phyloP scores from a whole-genome alignment of 2,329 filamentous ascomycete species.

The Colletotrichum zoysiae region DNA sequence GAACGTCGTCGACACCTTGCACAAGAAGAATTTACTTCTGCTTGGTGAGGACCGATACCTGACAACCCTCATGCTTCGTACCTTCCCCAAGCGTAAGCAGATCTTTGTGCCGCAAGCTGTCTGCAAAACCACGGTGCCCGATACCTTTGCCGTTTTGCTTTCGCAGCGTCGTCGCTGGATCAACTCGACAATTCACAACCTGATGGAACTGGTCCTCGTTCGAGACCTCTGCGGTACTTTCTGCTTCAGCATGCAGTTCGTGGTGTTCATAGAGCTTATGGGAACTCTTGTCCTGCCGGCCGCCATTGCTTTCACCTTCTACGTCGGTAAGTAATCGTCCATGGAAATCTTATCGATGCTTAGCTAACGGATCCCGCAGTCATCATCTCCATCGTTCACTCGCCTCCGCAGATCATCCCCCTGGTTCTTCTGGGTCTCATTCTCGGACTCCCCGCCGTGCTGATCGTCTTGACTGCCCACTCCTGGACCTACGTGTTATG shows the following conservation, averaged over 20 bases:
- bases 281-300: conserved; percentile 95
- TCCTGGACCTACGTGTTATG: conserved; percentile 91
- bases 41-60: conserved; percentile 95
- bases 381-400: conserved; percentile 84
- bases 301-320: conserved; percentile 96
- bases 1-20: conserved; percentile 97
- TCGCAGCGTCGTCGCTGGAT: conserved; percentile 98
- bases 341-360: background rate
- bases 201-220: conserved; percentile 97
- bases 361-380: conserved; percentile 62
- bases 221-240: conserved; percentile 97
- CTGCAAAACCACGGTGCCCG: conserved; percentile 97
- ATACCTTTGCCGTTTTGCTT: conserved; percentile 89
- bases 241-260: conserved; percentile 99
- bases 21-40: conserved; percentile 95
- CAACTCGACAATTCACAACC: conserved; percentile 98
- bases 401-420: conserved; percentile 86
- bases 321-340: conserved; percentile 78
- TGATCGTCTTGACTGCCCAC: conserved; percentile 94
- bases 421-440: conserved; percentile 90
- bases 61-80: conserved; percentile 97
- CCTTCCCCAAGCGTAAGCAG: conserved; percentile 98
- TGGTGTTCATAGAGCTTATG: conserved; percentile 94
- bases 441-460: conserved; percentile 89
- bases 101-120: conserved; percentile 98